Evolutionary conservation across 2,329 filamentous ascomycete species (phyloP).

Genomic region (Claviceps pusilla): DNA sequence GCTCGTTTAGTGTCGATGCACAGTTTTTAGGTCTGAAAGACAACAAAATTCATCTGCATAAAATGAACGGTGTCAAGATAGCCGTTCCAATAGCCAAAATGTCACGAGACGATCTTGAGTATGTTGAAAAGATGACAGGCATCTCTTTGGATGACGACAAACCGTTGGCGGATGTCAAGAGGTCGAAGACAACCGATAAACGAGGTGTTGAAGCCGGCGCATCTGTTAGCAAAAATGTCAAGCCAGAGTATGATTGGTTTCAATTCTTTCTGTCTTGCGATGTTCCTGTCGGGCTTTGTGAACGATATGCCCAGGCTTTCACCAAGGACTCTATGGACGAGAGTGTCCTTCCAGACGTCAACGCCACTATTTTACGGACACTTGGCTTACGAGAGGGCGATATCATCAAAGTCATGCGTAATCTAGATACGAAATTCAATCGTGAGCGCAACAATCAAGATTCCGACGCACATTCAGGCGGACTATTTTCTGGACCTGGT

Average conservation of each 20-base stretch:
- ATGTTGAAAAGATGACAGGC: conserved; percentile 78
- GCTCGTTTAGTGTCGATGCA: conserved; percentile 92
- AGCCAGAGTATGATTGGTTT: conserved; percentile 91
- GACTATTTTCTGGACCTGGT: conserved; percentile 86
- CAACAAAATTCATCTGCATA: conserved; percentile 94
- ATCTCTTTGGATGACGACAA: conserved; percentile 89
- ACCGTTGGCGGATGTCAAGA: conserved; percentile 71
- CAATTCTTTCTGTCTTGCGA: conserved; percentile 93
- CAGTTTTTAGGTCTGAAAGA: conserved; percentile 91
- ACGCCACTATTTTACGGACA: conserved; percentile 65
- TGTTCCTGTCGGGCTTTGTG: conserved; percentile 81
- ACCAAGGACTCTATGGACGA: conserved; percentile 89
- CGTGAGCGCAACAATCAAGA: conserved; percentile 42
- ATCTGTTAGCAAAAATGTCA: conserved; percentile 44
- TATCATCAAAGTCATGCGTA: conserved; percentile 88
- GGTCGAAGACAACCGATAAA: conserved; percentile 24
- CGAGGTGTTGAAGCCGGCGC: conserved; percentile 35
- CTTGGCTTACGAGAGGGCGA: conserved; percentile 92
- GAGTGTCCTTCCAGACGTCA: conserved; percentile 78
- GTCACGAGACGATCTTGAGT: conserved; percentile 88
- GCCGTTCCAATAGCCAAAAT: conserved; percentile 91
- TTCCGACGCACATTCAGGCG: conserved; percentile 44
- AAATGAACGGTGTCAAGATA: conserved; percentile 95
- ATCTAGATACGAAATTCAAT: conserved; percentile 64
- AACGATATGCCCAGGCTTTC: conserved; percentile 85